Conservation (phyloP, 345 rosid species). For the Crucihimalaya himalaica region DNA sequence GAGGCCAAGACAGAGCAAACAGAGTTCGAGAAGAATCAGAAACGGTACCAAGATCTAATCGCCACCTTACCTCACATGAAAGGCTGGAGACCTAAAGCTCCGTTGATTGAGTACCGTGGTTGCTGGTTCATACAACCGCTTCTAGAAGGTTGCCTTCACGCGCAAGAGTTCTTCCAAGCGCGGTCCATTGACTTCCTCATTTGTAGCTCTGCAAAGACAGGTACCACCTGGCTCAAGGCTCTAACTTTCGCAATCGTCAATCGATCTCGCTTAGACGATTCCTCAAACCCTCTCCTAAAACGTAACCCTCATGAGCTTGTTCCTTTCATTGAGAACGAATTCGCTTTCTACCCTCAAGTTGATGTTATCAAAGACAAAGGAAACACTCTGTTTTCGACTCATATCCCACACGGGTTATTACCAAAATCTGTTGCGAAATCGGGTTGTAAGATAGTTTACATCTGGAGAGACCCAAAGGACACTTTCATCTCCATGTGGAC, state of each 20-base stretch:
- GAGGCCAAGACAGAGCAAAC: neutral
- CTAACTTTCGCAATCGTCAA: constrained; percentile 21
- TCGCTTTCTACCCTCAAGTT: neutral
- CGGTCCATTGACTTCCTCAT: constrained; percentile 19
- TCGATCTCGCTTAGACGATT: neutral
- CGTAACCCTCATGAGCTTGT: constrained; percentile 35
- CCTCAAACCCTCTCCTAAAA: neutral
- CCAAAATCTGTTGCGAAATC: constrained; percentile 1
- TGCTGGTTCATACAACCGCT: constrained; percentile 1
- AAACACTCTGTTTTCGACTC: constrained; percentile 30
- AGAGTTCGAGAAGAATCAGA: constrained; percentile 24
- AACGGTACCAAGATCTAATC: constrained; percentile 23
- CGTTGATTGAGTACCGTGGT: neutral
- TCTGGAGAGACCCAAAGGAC: constrained; percentile 47
- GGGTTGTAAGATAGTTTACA: constrained; percentile 45
- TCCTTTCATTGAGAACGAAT: constrained; percentile 19
- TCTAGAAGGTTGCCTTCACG: constrained; percentile 19
- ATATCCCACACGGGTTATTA: neutral
- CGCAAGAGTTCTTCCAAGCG: constrained; percentile 24
- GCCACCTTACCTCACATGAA: constrained; percentile 10
- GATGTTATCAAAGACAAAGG: constrained; percentile 8
- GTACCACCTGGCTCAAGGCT: constrained; percentile 44
- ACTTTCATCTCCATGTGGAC: constrained; percentile 44
- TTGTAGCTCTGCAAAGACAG: constrained; percentile 34
- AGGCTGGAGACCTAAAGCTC: constrained; percentile 12